Percentiles rank a stretch among this genome's conserved stretches.
phyloP scores from a whole-genome alignment of 441 rosid species.

The Syzygium syzygioides region DNA sequence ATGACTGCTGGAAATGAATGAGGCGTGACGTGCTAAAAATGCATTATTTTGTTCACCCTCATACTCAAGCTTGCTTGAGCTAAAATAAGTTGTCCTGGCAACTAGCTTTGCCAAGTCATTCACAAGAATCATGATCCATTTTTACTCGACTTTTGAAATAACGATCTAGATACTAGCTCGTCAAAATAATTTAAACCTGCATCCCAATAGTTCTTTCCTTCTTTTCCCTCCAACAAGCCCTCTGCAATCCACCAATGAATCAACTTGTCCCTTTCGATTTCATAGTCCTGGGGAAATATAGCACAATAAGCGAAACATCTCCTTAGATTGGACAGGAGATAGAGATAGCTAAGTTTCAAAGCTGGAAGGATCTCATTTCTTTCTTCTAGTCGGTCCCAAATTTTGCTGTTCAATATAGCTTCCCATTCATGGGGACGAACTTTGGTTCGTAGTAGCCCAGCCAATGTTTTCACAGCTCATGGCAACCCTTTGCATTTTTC shows the following conservation, averaged over 20 bases:
- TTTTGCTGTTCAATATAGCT: neutral
- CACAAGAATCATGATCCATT: neutral
- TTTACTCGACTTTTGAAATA: neutral
- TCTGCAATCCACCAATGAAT: neutral
- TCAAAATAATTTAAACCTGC: neutral
- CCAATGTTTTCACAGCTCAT: neutral
- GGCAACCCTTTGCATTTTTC: neutral
- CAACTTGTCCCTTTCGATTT: neutral
- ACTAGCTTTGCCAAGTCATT: neutral
- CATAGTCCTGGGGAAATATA: neutral
- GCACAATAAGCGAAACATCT: neutral
- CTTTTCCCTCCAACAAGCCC: neutral
- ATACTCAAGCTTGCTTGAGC: rapidly evolving
- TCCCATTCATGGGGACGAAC: rapidly evolving
- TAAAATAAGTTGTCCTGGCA: rapidly evolving
- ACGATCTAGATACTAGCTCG: neutral
- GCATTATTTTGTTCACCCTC: neutral
- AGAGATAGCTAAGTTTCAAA: neutral
- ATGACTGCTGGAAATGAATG: rapidly evolving
- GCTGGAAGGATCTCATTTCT: rapidly evolving
- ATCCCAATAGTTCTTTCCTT: neutral
- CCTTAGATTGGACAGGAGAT: rapidly evolving
- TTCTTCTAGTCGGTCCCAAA: neutral
- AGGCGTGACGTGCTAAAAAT: neutral
- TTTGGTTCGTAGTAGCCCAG: rapidly evolving